Evolutionary conservation across 2,329 filamentous ascomycete genomes (phyloP), one percentile per base, ranked within the genome.

Genomic region (Aspergillus carbonarius): DNA sequence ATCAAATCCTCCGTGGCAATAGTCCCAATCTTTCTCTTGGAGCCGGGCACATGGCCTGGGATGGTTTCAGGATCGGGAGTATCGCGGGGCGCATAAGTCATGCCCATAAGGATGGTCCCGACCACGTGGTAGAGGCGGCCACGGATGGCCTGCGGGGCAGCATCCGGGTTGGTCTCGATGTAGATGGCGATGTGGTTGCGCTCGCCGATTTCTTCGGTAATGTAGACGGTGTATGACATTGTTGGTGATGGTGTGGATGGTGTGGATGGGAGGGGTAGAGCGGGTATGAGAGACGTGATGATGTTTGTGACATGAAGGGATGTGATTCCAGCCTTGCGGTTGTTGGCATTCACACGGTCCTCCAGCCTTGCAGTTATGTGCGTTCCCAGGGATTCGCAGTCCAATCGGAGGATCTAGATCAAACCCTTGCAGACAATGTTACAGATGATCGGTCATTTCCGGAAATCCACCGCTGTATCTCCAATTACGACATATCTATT

Each of bases 141-240:
- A 7, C 32, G 44, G 12, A 20, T 15, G 32, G n/a, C 25, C 13
- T 35, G 13, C 15, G 39, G 15, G 30, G 52, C 37, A 5, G 57
- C 37, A 18, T n/a, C 37, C n/a, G 61, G 63, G 10, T 55, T 12
- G 5, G 58, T 65, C 40, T 65, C 64, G 23, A 65, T 64, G 48
- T 61, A 64, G 42, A 64, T 60, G 6, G 63, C 60, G 18, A 63
- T 49, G 35, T 65, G 60, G 49, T 65, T 65, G 18, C 49, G 59
- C 27, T 58, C 35, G 30, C 62, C 62, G 17, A 62, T 48, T 17
- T 58, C 60, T 25, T 64, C 62, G 47, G 58, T 57, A 6, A 53
- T 64, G 35, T 60, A 66, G 13, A 66, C 59, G 27, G 61, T 52
- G 17, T 61, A 51, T 18, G 49, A 48, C 54, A 63, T 64, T 17